Evolutionary conservation across 805 yeast species (phyloP), one percentile per base, ranked within the genome.

Genomic region (Lachancea sp.): DNA sequence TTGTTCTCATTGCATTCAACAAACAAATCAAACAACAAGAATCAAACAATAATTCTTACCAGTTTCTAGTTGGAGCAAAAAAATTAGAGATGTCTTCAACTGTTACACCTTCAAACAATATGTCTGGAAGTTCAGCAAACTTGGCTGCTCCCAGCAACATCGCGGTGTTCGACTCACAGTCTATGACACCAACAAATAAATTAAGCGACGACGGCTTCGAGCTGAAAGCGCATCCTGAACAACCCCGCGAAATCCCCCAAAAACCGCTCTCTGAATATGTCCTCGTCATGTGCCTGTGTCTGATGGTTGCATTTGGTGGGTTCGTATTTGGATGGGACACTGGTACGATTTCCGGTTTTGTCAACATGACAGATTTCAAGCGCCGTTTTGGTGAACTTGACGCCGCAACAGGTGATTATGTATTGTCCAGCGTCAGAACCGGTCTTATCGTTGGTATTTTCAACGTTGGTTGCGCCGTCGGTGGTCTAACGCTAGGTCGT

Each of bases 301-400:
- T 49, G 13, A 46, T 47, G 50, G 49, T 50, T 15, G 52, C 52
- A 12, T 50, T 50, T 35, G 54, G 54, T 45, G 60, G 60, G 18
- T 56, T 51, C 30, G 81, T 81, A 38, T 80, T 79, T 54, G 88
- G 88, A 52, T 82, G 82, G 74, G 88, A 82, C 67, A 82, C 87
- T 29, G 88, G 88, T 71, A 81, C 87, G 51, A 79, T 82, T 59
- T 78, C 85, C n/a, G 87, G 87, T 50, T 79, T 82, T 56, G 82
- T 82, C 45, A 75, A 78, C 59, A 62, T 62, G 58, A 54, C 74
- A 16, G 83, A 81, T 58, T 82, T 76, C 67, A 60, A 65, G 42
- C 51, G 57, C 34, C 71, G 86, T 59, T 83, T 82, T 54, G 89
- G 87, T 59, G 70, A 73, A 49, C 18, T 58, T 2, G 52, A 67